phyloP scores from a whole-genome alignment of 2,329 filamentous ascomycete genomes.

The Calonectria pauciramosa region DNA sequence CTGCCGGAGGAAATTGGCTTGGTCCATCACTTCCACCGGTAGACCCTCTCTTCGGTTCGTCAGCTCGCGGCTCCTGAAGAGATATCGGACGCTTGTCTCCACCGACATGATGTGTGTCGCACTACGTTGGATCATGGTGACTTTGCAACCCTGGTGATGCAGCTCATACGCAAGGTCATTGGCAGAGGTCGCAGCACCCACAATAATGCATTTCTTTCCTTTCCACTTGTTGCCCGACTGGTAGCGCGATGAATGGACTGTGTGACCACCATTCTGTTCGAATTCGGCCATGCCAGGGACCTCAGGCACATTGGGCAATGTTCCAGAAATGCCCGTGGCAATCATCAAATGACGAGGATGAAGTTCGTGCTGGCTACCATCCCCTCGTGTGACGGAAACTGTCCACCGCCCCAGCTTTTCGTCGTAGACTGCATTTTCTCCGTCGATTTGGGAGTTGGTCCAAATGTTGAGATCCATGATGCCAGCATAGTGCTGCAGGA shows the following conservation, averaged over 20 bases:
- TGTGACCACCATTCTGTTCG: conserved; percentile 1
- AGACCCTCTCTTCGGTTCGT: conserved; percentile 11
- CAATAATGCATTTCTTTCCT: conserved; percentile 2
- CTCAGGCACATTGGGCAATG: conserved; percentile 1
- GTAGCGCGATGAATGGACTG: conserved; percentile 9
- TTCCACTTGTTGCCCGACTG: not conserved
- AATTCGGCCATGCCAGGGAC: conserved; percentile 10
- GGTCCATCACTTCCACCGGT: not conserved
- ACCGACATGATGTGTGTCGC: conserved; percentile 22
- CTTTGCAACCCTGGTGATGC: not conserved
- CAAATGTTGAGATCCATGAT: conserved; percentile 23
- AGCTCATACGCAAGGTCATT: conserved; percentile 12
- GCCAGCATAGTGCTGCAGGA: conserved; percentile 8
- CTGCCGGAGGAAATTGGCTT: not conserved
- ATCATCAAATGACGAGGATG: conserved; percentile 20
- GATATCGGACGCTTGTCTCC: conserved; percentile 13
- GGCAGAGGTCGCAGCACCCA: conserved; percentile 18
- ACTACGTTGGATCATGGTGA: conserved; percentile 21
- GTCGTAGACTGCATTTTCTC: conserved; percentile 4
- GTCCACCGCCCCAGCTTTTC: not conserved
- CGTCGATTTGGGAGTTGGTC: conserved; percentile 13
- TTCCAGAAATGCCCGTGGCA: conserved; percentile 17
- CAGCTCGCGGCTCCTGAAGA: conserved; percentile 1
- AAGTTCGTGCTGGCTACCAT: not conserved
- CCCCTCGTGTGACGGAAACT: conserved; percentile 3